Percentiles rank a stretch among this genome's conserved stretches.
These are phyloP conservation scores for Trichopus zeylanicus DNA, from an alignment of 116 monocot genomes.

Conservation along the genomic window DNA sequence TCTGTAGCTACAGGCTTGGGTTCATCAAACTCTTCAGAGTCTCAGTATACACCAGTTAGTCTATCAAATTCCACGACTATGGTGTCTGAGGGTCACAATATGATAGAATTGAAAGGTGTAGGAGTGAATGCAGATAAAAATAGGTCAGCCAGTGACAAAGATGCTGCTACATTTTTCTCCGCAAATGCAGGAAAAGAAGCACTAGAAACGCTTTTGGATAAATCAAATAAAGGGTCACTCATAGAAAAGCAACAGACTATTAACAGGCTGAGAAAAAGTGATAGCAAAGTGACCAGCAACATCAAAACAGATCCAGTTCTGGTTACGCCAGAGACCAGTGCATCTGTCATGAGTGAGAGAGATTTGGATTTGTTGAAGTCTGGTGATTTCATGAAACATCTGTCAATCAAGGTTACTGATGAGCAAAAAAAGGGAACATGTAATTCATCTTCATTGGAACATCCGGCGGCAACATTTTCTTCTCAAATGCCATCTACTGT, in stretches of 20 bases:
- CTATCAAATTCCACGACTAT: neutral
- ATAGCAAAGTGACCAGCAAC: constrained; percentile 16
- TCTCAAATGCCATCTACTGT: constrained; percentile 9
- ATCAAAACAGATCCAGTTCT: constrained; percentile 26
- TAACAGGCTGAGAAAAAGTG: constrained; percentile 13
- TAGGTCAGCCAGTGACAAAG: neutral
- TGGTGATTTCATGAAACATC: neutral
- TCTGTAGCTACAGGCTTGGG: neutral
- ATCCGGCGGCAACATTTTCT: neutral
- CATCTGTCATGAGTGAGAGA: constrained; percentile 27
- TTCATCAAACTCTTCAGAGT: constrained; percentile 9
- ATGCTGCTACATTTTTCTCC: constrained; percentile 5
- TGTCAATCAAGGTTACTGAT: constrained; percentile 2
- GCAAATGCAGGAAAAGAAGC: constrained; percentile 11
- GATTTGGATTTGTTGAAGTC: constrained; percentile 10
- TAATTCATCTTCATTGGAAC: neutral
- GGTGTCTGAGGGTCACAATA: constrained; percentile 3
- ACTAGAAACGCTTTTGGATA: constrained; percentile 2
- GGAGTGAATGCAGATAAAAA: constrained; percentile 2
- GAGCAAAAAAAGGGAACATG: constrained; percentile 14
- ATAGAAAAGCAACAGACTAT: constrained; percentile 17
- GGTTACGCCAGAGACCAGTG: constrained; percentile 33
- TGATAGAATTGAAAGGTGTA: constrained; percentile 1
- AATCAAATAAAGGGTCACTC: constrained; percentile 13
- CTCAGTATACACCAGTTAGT: constrained; percentile 2